Conservation (phyloP, 345 rosid species). For the Populus alba region DNA sequence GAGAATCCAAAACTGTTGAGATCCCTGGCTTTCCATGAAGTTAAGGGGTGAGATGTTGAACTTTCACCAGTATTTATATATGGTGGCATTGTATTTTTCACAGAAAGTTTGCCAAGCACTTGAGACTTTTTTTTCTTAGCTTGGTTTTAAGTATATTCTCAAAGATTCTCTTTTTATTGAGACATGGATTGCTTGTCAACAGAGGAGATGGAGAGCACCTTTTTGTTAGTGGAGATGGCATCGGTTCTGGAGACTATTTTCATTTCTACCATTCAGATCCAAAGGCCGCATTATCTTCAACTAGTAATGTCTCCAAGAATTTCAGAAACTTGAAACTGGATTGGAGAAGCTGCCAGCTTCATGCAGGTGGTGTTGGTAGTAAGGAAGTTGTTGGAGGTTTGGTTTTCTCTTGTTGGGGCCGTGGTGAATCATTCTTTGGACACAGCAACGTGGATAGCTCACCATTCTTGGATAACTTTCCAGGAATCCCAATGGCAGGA, state of each 20-base stretch:
- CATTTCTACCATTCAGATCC: conserved; percentile 54
- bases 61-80: neutral
- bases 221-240: conserved; percentile 48
- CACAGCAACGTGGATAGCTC: conserved; percentile 43
- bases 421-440: conserved; percentile 51
- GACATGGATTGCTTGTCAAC: conserved; percentile 10
- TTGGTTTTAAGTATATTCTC: neutral
- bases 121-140: neutral
- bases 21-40: conserved; percentile 54
- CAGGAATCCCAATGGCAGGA: conserved; percentile 58
- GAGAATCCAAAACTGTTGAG: conserved; percentile 47
- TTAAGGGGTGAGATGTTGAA: conserved; percentile 47
- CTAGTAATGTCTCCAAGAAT: conserved; percentile 26
- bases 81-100: too few species aligned
- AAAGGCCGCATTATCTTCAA: conserved; percentile 38
- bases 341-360: neutral
- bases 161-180: neutral
- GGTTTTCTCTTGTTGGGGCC: conserved; percentile 51
- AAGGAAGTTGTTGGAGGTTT: conserved; percentile 66
- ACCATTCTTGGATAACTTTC: conserved; percentile 66
- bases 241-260: conserved; percentile 63
- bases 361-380: conserved; percentile 5
- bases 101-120: too few species aligned
- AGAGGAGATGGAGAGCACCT: conserved; percentile 68
- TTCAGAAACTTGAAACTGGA: conserved; percentile 43